phyloP scores from a whole-genome alignment of 2,329 filamentous ascomycete genomes.

The Colletotrichum sidae region DNA sequence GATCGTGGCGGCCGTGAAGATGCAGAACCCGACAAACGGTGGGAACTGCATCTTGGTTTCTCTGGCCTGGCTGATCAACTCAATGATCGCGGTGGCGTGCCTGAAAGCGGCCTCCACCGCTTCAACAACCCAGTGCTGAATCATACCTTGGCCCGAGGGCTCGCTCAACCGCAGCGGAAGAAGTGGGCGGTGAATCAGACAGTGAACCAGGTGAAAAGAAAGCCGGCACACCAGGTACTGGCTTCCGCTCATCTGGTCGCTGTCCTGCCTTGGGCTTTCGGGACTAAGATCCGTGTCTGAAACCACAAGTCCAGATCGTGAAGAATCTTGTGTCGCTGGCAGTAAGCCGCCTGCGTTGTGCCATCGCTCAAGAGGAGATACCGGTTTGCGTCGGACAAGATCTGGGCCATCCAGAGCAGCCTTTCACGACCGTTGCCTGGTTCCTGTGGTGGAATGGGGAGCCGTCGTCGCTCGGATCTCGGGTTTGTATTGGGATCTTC shows the following conservation, averaged over 20 bases:
- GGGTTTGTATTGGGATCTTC: not conserved
- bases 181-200: constrained; percentile 29
- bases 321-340: constrained; percentile 26
- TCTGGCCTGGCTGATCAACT: constrained; percentile 8
- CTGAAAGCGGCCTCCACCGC: constrained; percentile 20
- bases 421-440: constrained; percentile 1
- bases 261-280: not conserved
- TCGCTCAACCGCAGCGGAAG: constrained; percentile 18
- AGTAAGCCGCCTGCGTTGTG: constrained; percentile 19
- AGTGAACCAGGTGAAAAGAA: constrained; percentile 24
- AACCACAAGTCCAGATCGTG: constrained; percentile 29
- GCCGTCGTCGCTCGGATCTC: not conserved
- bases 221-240: constrained; percentile 3
- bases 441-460: not conserved
- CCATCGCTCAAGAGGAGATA: constrained; percentile 22
- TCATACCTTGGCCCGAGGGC: constrained; percentile 23
- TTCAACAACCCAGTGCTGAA: constrained; percentile 25
- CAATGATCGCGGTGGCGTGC: constrained; percentile 27
- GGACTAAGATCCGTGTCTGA: not conserved
- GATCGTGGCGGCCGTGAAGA: constrained; percentile 28
- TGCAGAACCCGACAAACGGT: constrained; percentile 22
- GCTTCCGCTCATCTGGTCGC: not conserved
- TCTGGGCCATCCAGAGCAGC: constrained; percentile 17
- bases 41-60: constrained; percentile 13
- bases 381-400: constrained; percentile 24